Evolutionary conservation across 345 rosid species (phyloP), one percentile per base, ranked within the genome.

Genomic region (Hevea brasiliensis): DNA sequence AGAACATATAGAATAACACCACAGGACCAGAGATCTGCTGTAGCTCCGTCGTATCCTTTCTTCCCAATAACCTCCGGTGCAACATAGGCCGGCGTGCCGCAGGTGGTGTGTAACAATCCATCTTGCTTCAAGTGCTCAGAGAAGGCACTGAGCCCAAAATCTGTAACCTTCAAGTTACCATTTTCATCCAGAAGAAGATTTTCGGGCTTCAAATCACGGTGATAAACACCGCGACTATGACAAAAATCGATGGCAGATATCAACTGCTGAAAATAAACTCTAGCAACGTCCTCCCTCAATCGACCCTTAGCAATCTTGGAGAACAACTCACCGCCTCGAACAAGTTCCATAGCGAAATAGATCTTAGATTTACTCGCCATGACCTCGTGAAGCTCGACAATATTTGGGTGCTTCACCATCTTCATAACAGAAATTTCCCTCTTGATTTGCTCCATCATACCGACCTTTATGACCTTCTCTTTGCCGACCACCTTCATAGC

Each of bases 361-460:
- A 94, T 92, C 87, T 90, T 94, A 21, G 97, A 88, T 61, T 90
- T 94, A 57, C 96, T 94, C 0, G 98, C 98, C 98, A 94, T 92
- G 10, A 94, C 98, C 60, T 92, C 98, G 70, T 90, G 88, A 9
- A 92, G 84, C 76, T 92, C 94, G 12, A 94, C 98, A 56, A 94
- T 94, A 72, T 92, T 77, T 0, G 89, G 88, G 81, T 94, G 97
- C 66, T 82, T 71, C 74, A 94, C 98, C 97, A 90, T 90, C 83
- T 88, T 94, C 98, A 94, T 94, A 14, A 94, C 93, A 0, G 98
- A 83, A 45, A 94, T 92, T 85, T 94, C 98, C 4, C 98, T 73
- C 82, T 94, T 90, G 73, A 94, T 79, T 70, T 92, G 97, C 67
- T 94, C 93, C 80, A 83, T 91, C 98, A 92, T 94, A 6, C 97